Base-by-base conservation (phyloP, 2,329 filamentous ascomycete species). In the Calonectria naviculata region DNA sequence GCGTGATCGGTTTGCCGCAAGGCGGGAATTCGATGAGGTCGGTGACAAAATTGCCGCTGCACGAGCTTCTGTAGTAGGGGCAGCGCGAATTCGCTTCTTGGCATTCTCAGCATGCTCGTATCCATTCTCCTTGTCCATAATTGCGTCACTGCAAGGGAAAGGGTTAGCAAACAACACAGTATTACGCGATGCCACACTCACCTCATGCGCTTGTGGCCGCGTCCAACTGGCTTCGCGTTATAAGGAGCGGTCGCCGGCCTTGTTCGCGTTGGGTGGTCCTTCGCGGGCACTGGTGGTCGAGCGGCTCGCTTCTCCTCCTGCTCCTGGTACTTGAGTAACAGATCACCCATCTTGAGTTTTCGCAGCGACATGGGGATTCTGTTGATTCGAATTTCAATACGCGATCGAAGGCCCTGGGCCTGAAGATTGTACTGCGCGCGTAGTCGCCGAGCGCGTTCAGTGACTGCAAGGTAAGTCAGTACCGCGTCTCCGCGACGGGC, bases 311-410 rank as follows among this genome's bases (percentile, higher is more conserved):
- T 83, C 64, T 87, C 82, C 64, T 86, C 84, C 67, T 87, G 83
- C 34, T 86, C 83, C n/a, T 83, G 70, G 75, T 85, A 85, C 75
- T 86, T 90, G 60, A 83, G 80, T 15, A 95, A 81, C 10, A 98
- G 87, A 52, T 98, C 95, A 67, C 92, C 91, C 88, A 99, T 96
- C 68, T 91, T 97, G 72, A 91, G 88, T 79, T 93, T 94, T 71
- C 96, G 92, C 73, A 98, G 85, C 19, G 92, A 89, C 77, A 91
- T 89, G 9, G 97, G 97, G 64, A 98, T 97, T 65, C 97, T 92
- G 81, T 98, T 98, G 82, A 98, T 90, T 84, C 97, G 94, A 85
- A 97, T 93, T 83, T 98, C 95, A 64, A 99, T 93, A 72, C 96
- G 93, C 71, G 95, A 92, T 72, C 93, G 91, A 44, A 98, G 89